These are phyloP conservation scores for Haematococcus sp. DNA, from an alignment of 139 green algal genomes.

Conservation along the genomic window DNA sequence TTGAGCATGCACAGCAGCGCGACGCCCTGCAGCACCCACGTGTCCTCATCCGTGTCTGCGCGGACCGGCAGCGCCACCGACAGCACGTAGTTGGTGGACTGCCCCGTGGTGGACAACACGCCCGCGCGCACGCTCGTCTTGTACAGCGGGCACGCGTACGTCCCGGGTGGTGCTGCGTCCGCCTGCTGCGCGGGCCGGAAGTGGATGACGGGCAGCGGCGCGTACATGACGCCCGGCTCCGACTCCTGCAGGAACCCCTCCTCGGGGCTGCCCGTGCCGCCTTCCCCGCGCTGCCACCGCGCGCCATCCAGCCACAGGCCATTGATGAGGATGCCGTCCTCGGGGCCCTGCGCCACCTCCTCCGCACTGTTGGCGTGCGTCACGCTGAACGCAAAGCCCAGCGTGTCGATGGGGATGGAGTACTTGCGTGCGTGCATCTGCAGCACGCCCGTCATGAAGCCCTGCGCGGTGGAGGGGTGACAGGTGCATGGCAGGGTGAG, in stretches of 20 bases:
- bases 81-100: constrained; percentile 82
- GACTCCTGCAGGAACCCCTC: constrained; percentile 54
- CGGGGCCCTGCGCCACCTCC: constrained; percentile 13
- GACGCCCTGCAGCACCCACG: constrained; percentile 79
- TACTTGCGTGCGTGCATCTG: constrained; percentile 85
- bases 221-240: constrained; percentile 67
- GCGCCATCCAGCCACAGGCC: constrained; percentile 80
- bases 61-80: constrained; percentile 64
- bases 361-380: constrained; percentile 10
- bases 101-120: constrained; percentile 75
- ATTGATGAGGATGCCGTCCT: constrained; percentile 70
- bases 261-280: too few relatives aligned
- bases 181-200: constrained; percentile 42
- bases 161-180: constrained; percentile 27
- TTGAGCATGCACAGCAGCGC: constrained; percentile 73
- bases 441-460: constrained; percentile 86
- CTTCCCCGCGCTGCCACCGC: constrained; percentile 44
- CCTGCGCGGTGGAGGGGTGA: constrained; percentile 56
- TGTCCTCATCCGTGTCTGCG: constrained; percentile 49
- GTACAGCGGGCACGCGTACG: constrained; percentile 83
- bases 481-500: constrained; percentile 33
- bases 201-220: constrained; percentile 75
- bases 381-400: constrained; percentile 74
- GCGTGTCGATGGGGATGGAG: constrained; percentile 76
- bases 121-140: constrained; percentile 78